Evolutionary conservation across 805 yeast species (phyloP), one percentile per base, ranked within the genome.

Genomic region (Starmera quercuum): DNA sequence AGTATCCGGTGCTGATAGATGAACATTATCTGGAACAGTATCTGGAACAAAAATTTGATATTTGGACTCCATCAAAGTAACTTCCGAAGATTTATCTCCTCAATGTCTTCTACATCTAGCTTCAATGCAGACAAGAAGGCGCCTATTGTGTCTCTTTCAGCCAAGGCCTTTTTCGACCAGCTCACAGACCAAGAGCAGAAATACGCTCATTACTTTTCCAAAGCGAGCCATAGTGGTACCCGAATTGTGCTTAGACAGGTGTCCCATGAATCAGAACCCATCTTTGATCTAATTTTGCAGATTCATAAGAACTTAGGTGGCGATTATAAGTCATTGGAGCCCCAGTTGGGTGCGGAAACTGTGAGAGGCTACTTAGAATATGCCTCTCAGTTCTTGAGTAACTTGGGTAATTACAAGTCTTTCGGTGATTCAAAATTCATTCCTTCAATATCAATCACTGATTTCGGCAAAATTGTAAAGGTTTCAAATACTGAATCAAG

Each of bases 341-440:
- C 23, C 9, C 44, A 46, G 9, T 53, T 66, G 14, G 53, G 65
- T 8, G 60, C 58, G 11, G 63, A 61, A 1, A 56, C 54, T 7
- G 63, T 64, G 13, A 51, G 58, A 27, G 52, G 54, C 14, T 83
- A 81, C 53, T 61, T 84, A 54, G 84, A 80, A 51, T 85, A 74
- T 54, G 81, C 78, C 20, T 80, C 86, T 26, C 90, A 83, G 61
- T 77, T 83, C 49, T 62, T 83, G 40, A 64, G 78, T 25, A 83
- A 83, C 56, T 64, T 78, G 54, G 92, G 92, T 44, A 83, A 83
- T 51, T 83, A 73, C 61, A 86, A 81, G 59, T 80, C 92, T 1
- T 86, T 86, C 55, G 96, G 96, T 44, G 95, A 86, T 59, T 74
- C 75, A 46, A 86, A 86, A 58, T 86, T 86, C 50, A 68, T 86